These are phyloP conservation scores for Amylostereum areolatum DNA, from an alignment of 1,284 basidiomycete genomes.

Conservation along the genomic window DNA sequence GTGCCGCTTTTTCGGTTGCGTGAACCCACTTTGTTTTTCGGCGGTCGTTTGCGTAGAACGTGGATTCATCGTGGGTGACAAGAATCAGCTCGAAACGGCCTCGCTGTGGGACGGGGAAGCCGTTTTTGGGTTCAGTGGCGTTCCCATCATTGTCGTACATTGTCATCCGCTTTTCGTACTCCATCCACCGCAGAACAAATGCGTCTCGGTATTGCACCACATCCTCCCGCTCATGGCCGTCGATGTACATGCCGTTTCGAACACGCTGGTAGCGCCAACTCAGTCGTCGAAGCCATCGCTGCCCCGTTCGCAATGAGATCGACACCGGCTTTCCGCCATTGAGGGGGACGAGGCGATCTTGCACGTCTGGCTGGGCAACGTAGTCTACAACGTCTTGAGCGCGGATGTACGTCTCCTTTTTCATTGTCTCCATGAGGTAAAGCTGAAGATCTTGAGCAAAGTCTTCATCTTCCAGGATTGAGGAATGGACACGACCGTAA, in stretches of 20 bases:
- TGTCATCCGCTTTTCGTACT: not conserved
- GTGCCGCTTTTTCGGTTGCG: conserved; percentile 6
- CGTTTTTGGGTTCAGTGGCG: too few species aligned
- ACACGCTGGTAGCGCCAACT: too few species aligned
- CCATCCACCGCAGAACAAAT: conserved; percentile 14
- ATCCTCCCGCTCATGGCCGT: conserved; percentile 27
- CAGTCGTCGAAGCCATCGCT: too few species aligned
- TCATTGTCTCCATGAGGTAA: conserved; percentile 13
- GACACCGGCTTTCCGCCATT: not conserved
- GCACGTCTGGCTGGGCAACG: conserved; percentile 17
- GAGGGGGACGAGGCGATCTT: conserved; percentile 7
- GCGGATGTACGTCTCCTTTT: conserved; percentile 18
- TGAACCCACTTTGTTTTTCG: conserved; percentile 10
- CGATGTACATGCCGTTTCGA: conserved; percentile 23
- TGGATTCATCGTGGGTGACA: conserved; percentile 14
- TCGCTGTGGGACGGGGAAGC: not conserved
- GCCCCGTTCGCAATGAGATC: not conserved
- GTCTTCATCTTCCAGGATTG: conserved; percentile 18
- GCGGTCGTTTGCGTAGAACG: conserved; percentile 16
- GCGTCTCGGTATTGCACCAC: conserved; percentile 22
- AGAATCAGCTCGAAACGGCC: not conserved
- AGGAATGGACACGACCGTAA: too few species aligned
- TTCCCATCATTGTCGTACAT: not conserved
- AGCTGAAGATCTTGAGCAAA: conserved; percentile 10
- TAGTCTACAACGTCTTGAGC: conserved; percentile 24